Evolutionary conservation across 2,329 filamentous ascomycete species (phyloP).

Genomic region (Diplodia mutila): DNA sequence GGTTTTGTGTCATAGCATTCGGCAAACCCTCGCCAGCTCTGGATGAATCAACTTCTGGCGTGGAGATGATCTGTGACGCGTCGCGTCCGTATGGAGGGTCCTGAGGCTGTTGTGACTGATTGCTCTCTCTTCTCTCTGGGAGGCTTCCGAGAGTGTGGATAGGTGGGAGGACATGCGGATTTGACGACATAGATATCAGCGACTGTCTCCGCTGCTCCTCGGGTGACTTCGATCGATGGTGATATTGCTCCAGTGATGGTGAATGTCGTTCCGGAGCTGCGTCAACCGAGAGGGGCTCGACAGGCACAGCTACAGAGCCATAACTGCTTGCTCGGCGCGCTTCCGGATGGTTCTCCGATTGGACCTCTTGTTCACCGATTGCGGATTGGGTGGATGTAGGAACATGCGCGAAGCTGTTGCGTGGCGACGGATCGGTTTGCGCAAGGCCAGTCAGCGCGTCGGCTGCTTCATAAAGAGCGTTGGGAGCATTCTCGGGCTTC

Average conservation of each 20-base stretch:
- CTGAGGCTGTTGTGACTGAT: not conserved
- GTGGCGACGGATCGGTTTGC: slow-evolving; percentile 21
- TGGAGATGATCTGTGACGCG: slow-evolving; percentile 34
- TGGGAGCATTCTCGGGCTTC: not conserved
- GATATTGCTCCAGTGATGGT: slow-evolving; percentile 53
- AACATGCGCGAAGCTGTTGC: not conserved
- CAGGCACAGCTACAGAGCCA: slow-evolving; percentile 38
- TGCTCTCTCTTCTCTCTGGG: slow-evolving; percentile 12
- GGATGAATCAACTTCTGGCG: slow-evolving; percentile 19
- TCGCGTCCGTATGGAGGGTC: slow-evolving; percentile 32
- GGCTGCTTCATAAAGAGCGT: slow-evolving; percentile 43
- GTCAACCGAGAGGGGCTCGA: slow-evolving; percentile 46
- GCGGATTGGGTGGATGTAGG: not conserved
- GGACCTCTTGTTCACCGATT: slow-evolving; percentile 10
- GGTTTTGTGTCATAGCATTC: slow-evolving; percentile 32
- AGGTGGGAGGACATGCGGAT: slow-evolving; percentile 46
- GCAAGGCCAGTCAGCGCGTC: slow-evolving; percentile 45
- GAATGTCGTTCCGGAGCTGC: slow-evolving; percentile 42
- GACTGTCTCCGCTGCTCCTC: slow-evolving; percentile 47
- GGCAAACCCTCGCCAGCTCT: not conserved
- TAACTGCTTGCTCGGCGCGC: slow-evolving; percentile 42
- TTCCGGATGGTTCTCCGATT: slow-evolving; percentile 1
- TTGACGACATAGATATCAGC: slow-evolving; percentile 37
- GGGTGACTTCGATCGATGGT: slow-evolving; percentile 50
- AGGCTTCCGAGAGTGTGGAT: slow-evolving; percentile 37